These are phyloP conservation scores for Solanum corneliomulleri DNA, from an alignment of 257 asterid species.

Conservation along the genomic window DNA sequence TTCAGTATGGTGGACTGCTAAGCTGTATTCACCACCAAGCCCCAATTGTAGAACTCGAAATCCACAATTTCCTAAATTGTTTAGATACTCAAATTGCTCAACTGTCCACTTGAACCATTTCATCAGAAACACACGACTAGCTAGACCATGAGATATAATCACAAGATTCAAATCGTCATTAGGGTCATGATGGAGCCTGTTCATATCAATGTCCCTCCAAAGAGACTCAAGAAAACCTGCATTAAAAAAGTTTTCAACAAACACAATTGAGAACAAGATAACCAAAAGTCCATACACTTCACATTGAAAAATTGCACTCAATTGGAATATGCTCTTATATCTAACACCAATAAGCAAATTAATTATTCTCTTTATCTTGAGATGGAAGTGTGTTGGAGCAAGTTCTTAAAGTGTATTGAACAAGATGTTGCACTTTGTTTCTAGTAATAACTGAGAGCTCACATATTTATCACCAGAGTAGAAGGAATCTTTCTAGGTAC, in stretches of 20 bases:
- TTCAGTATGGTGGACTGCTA: conserved; percentile 18
- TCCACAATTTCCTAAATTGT: conserved; percentile 11
- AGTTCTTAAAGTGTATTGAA: not conserved
- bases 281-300: not conserved
- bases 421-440: not conserved
- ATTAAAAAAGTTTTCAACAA: not conserved
- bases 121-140: conserved; percentile 18
- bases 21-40: conserved; percentile 14
- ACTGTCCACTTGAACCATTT: conserved; percentile 22
- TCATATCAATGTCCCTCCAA: conserved; percentile 25
- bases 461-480: not conserved
- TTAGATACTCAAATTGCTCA: conserved; percentile 13
- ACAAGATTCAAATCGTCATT: conserved; percentile 13
- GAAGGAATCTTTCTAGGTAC: not conserved
- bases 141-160: conserved; percentile 15
- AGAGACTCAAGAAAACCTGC: conserved; percentile 20
- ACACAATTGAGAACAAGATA: not conserved
- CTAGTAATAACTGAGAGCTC: not conserved
- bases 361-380: not conserved
- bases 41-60: conserved; percentile 15
- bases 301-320: not conserved
- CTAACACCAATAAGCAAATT: not conserved
- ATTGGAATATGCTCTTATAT: not conserved
- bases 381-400: not conserved
- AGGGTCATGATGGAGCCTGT: conserved; percentile 4